Evolutionary conservation across 768 basidiomycete species (phyloP), one percentile per base, ranked within the genome.

Genomic region (Mycena pura): DNA sequence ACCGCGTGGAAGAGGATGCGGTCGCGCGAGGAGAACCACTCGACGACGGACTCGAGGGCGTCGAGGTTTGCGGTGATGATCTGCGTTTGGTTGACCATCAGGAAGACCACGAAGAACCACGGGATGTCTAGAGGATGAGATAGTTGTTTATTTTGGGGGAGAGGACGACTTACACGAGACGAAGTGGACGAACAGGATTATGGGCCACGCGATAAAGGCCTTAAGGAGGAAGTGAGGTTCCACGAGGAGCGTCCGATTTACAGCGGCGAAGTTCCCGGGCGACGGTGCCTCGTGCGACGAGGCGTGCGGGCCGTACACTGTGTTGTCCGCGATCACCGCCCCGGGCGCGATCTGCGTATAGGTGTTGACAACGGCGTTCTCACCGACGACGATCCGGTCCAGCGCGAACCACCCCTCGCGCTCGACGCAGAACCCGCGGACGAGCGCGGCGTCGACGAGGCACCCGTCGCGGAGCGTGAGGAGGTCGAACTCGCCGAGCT

Each of bases 251-350:
- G 78, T 78, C 17, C 78, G 72, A 62, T 79, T 81, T 55, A 78
- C 78, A 29, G 72, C 72, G 22, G 77, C 74, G 56, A 73, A 78
- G 7, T 69, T 66, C 48, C 69, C 65, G 0, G 78, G 76, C 14
- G 77, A 75, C 0, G 78, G 76, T 4, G 53, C 48, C 32, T 82
- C 79, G 54, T 75, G 70, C 9, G 79, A 79, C 0, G 78, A 78
- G n/a, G 79, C 72, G 57, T 82, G 80, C 17, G 80, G 80, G 5
- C 80, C 80, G 50, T 77, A 81, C 3, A 81, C 79, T 0, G 71
- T 44, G 36, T 72, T 71, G 39, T 74, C 74, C 6, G 76, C 67
- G 41, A 81, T 75, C 32, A 59, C 54, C 8, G 78, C 69, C 5
- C 80, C 80, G 5, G 80, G 80, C 10, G 78, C 69, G 39, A 82